phyloP scores from a whole-genome alignment of 2,329 filamentous ascomycete genomes.

The Triangularia setosa region DNA sequence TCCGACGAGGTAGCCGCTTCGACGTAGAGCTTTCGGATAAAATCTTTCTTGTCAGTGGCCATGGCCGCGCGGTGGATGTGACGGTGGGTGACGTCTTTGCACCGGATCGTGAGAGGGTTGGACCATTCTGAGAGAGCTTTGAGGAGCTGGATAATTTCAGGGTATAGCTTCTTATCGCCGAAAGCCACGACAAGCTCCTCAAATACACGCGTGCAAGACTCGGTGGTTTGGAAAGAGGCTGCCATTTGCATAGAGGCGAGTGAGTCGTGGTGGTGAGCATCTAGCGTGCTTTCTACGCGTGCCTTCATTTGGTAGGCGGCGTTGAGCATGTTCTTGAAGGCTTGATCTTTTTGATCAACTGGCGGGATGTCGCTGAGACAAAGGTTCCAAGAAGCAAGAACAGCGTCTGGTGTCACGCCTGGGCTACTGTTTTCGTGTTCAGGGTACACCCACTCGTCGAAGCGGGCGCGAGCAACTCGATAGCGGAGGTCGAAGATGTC shows the following conservation, averaged over 20 bases:
- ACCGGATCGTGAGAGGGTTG: background rate
- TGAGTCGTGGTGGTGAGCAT: background rate
- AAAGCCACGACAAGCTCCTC: constrained; percentile 4
- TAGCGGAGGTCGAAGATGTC: constrained; percentile 7
- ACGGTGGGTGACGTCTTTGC: background rate
- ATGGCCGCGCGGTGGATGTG: constrained; percentile 4
- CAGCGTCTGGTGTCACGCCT: background rate
- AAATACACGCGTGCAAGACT: background rate
- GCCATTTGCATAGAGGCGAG: background rate
- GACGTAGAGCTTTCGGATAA: background rate
- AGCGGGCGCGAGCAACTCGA: background rate
- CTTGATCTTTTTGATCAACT: background rate
- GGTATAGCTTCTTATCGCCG: background rate
- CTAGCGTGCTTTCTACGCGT: constrained; percentile 1
- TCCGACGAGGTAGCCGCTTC: background rate
- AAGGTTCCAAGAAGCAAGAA: background rate
- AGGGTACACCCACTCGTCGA: constrained; percentile 3
- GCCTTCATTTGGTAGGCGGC: constrained; percentile 5
- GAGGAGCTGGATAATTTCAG: background rate
- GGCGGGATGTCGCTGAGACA: constrained; percentile 1
- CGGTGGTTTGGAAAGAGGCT: background rate
- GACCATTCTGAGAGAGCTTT: background rate
- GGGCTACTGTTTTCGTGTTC: background rate
- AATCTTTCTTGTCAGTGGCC: background rate
- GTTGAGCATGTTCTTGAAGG: constrained; percentile 3